Base-by-base conservation (phyloP, 305 asterid genomes). In the Solanum hybrid region DNA sequence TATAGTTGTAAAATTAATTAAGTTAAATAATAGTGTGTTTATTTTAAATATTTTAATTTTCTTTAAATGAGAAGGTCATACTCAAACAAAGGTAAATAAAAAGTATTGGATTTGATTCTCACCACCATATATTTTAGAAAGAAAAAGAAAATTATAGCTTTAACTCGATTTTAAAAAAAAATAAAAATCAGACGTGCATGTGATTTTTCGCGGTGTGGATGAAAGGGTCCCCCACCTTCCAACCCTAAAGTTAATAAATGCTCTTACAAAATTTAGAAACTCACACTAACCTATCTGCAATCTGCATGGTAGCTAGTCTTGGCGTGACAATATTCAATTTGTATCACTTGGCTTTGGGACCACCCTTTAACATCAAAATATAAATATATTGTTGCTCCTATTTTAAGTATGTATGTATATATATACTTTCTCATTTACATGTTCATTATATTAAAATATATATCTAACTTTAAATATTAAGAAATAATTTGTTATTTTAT, bases 281-380 rank as follows among this genome's bases (percentile, higher is more conserved):
- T 73, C 92, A 92, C 92, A 90, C 90, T 89, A 88, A 88, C 88
- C 91, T 90, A 88, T 92, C 94, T 92, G 93, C 86, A 77, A 89
- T 79, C 91, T 92, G 94, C 94, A 93, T 92, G 96, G 94, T 94
- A 93, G 94, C 83, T 91, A 95, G 93, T 86, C 92, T 90, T 92
- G 96, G 96, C 96, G 96, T 95, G 98, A 92, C 95, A 95, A 92
- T 93, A 93, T 96, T 95, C 94, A 95, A 94, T 95, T 95, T 94
- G 93, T 92, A 91, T 91, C 89, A 87, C 83, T 90, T 75, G 95
- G 94, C 95, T 93, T 96, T 95, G 85, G 85, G 85, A 93, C 96
- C 89, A 96, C 89, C 80, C 29, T 90, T 29, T 29, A 29, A 29
- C 29, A 29, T 29, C 29, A 29, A 29, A 29, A 29, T n/a, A 29